These are phyloP conservation scores for Cicer judaicum DNA, from an alignment of 306 rosid genomes.

Conservation along the genomic window DNA sequence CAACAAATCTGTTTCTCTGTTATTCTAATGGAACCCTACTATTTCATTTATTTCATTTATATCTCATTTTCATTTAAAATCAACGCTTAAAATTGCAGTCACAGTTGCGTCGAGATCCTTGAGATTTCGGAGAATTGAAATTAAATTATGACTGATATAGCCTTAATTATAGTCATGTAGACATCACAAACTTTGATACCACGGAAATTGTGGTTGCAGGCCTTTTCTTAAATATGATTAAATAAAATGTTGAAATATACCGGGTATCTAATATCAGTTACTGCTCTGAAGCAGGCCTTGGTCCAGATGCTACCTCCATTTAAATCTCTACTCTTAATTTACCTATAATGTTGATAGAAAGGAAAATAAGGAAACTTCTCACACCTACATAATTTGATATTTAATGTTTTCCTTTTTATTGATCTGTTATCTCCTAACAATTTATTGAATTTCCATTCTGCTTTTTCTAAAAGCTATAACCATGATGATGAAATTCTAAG, in stretches of 20 bases:
- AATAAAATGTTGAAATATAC: too few species aligned
- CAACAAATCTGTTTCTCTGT: slow-evolving; percentile 37
- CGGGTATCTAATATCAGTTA: neutral
- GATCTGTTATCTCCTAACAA: neutral
- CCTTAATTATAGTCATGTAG: neutral
- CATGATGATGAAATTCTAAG: neutral
- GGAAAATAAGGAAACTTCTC: slow-evolving; percentile 4
- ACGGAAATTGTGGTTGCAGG: neutral
- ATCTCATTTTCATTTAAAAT: neutral
- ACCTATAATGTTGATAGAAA: neutral
- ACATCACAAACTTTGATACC: neutral
- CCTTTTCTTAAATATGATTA: neutral
- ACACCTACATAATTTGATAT: slow-evolving; percentile 50
- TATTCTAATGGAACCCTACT: slow-evolving; percentile 20
- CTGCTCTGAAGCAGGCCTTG: neutral
- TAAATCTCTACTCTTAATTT: slow-evolving; percentile 17
- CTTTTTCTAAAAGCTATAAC: slow-evolving; percentile 28
- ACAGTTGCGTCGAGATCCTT: neutral
- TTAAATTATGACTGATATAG: neutral
- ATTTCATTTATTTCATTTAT: slow-evolving; percentile 24
- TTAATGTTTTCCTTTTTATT: slow-evolving; percentile 27
- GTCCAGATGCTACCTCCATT: slow-evolving; percentile 8
- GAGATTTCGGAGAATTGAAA: neutral
- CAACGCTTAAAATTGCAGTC: neutral
- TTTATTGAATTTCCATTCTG: neutral